phyloP scores from a whole-genome alignment of 495 filamentous ascomycete genomes.

The Neurospora sp. region DNA sequence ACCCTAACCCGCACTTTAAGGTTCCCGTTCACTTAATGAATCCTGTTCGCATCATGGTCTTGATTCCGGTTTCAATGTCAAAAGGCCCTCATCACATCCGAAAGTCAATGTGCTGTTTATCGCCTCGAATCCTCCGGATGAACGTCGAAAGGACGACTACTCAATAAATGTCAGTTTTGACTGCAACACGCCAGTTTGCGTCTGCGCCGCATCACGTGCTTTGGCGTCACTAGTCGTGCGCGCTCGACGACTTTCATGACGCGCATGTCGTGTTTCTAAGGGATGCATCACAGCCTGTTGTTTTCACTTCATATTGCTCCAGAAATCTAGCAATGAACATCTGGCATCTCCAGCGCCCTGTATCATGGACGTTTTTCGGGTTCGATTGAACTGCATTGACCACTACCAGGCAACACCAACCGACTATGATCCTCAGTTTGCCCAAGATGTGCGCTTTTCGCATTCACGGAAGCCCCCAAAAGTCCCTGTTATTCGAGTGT shows the following conservation, averaged over 20 bases:
- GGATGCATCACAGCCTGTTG: not conserved
- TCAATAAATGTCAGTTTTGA: not conserved
- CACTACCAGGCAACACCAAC: slow-evolving; percentile 75
- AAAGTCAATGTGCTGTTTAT: not conserved
- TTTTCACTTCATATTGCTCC: not conserved
- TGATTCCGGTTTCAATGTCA: not conserved
- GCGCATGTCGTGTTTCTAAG: not conserved
- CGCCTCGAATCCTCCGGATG: not conserved
- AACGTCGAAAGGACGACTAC: not conserved
- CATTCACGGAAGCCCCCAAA: slow-evolving; percentile 50
- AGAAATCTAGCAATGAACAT: not conserved
- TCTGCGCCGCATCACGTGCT: not conserved
- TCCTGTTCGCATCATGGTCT: not conserved
- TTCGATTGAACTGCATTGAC: slow-evolving; percentile 91
- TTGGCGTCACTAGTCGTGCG: not conserved
- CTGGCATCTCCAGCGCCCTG: not conserved
- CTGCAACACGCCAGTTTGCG: not conserved
- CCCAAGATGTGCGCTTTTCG: slow-evolving; percentile 39
- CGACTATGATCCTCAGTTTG: slow-evolving; percentile 70
- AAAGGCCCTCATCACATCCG: not conserved
- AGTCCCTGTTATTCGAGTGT: slow-evolving; percentile 82
- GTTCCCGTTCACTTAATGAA: not conserved
- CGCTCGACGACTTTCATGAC: not conserved
- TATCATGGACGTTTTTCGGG: slow-evolving; percentile 59
- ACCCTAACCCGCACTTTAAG: not conserved